These are phyloP conservation scores for Rhodotorula sp. DNA, from an alignment of 1,284 basidiomycete species.

Conservation along the genomic window DNA sequence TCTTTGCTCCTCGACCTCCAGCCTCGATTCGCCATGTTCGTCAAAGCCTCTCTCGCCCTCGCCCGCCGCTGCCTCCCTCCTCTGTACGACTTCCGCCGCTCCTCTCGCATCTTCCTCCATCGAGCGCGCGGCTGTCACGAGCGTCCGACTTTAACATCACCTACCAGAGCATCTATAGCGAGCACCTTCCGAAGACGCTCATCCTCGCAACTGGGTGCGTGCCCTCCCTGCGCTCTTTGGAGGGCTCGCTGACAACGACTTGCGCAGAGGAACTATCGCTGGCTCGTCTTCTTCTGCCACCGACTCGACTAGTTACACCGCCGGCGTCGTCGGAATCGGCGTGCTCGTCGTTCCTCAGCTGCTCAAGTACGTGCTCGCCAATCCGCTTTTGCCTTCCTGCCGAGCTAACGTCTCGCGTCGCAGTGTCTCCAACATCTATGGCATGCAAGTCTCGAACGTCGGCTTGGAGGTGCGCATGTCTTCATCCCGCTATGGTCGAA, in stretches of 20 bases:
- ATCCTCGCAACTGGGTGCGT: slow-evolving; percentile 17
- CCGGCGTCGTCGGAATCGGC: slow-evolving; percentile 18
- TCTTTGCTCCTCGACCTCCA: too few species aligned
- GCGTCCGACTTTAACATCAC: slow-evolving; percentile 14
- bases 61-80: background rate
- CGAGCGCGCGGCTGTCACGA: background rate
- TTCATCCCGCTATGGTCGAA: background rate
- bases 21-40: too few species aligned
- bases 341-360: slow-evolving; percentile 42
- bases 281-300: slow-evolving; percentile 29
- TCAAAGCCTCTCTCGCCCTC: too few species aligned
- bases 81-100: background rate
- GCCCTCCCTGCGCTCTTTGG: too few species aligned
- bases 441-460: slow-evolving; percentile 43
- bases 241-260: background rate
- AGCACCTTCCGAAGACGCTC: slow-evolving; percentile 1
- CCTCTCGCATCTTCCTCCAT: background rate
- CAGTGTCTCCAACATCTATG: slow-evolving; percentile 42
- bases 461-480: slow-evolving; percentile 17
- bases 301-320: slow-evolving; percentile 11
- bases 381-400: too few species aligned
- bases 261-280: slow-evolving; percentile 44
- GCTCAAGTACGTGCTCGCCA: slow-evolving; percentile 16
- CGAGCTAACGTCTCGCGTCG: too few species aligned
- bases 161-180: slow-evolving; percentile 1